Percentiles rank a stretch among this genome's conserved stretches.
phyloP scores from a whole-genome alignment of 2,329 filamentous ascomycete species.

The Decorospora gaudefroyi region DNA sequence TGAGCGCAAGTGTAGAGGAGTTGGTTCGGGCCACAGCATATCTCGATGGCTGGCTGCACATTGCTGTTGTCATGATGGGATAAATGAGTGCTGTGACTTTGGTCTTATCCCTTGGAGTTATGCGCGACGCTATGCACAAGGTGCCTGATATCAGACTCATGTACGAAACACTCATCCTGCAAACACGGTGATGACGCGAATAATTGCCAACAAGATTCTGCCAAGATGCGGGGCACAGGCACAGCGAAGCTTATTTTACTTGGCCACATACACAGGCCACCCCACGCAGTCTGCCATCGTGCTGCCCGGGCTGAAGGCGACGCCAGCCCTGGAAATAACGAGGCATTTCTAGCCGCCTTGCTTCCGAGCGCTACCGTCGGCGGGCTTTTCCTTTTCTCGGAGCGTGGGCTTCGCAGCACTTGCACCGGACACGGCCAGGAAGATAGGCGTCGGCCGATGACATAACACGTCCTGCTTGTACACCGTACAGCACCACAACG shows the following conservation, averaged over 20 bases:
- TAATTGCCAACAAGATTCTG: no score
- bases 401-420: conserved; percentile 15
- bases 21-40: conserved; percentile 82
- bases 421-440: conserved; percentile 16
- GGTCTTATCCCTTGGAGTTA: conserved; percentile 6
- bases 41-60: conserved; percentile 87
- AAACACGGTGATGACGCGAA: no score
- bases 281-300: no score
- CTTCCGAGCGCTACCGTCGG: no score
- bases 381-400: conserved; percentile 1
- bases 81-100: conserved; percentile 30
- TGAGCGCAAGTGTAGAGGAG: conserved; percentile 78
- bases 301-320: no score
- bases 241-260: no score
- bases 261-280: no score
- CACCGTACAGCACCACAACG: conserved; percentile 12
- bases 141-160: conserved; percentile 7
- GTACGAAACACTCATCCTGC: no score
- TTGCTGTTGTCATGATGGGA: conserved; percentile 75
- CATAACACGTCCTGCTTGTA: conserved; percentile 15
- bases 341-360: conserved; percentile 30
- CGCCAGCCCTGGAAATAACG: conserved; percentile 17
- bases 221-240: no score
- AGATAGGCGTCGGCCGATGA: conserved; percentile 29
- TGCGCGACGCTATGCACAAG: conserved; percentile 7